Evolutionary conservation across 164 flowering plant genomes (phyloP).

Genomic region (Echeveria elegans): DNA sequence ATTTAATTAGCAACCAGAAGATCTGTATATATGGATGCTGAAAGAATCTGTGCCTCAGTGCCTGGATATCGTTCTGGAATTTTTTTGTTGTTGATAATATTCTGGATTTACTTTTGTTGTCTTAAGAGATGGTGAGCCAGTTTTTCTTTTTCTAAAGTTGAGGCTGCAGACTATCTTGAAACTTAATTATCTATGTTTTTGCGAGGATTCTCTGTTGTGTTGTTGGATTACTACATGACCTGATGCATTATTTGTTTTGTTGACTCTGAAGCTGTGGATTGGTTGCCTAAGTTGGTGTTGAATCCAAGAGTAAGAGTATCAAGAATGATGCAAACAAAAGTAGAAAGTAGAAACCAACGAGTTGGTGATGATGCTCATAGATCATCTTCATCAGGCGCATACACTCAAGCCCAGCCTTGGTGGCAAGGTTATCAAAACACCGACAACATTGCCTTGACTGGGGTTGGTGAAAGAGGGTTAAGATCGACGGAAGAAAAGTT

Average conservation of each 20-base stretch:
- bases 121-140: background rate
- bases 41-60: too few species aligned
- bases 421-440: constrained; percentile 25
- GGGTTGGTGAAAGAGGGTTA: constrained; percentile 14
- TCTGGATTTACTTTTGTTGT: background rate
- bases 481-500: constrained; percentile 17
- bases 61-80: too few species aligned
- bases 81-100: too few species aligned
- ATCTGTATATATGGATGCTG: too few species aligned
- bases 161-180: too few species aligned
- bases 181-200: too few species aligned
- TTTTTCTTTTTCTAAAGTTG: background rate
- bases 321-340: constrained; percentile 26
- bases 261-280: background rate
- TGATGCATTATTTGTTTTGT: background rate
- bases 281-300: background rate
- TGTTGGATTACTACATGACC: background rate
- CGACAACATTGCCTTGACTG: constrained; percentile 3
- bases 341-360: constrained; percentile 15
- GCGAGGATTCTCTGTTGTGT: too few species aligned
- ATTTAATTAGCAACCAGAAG: too few species aligned
- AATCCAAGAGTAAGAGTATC: background rate
- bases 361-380: constrained; percentile 12
- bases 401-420: constrained; percentile 36
- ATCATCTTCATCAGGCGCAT: constrained; percentile 12